Evolutionary conservation across 495 filamentous ascomycete species (phyloP), one percentile per base, ranked within the genome.

Genomic region (Penicillium alfredii): DNA sequence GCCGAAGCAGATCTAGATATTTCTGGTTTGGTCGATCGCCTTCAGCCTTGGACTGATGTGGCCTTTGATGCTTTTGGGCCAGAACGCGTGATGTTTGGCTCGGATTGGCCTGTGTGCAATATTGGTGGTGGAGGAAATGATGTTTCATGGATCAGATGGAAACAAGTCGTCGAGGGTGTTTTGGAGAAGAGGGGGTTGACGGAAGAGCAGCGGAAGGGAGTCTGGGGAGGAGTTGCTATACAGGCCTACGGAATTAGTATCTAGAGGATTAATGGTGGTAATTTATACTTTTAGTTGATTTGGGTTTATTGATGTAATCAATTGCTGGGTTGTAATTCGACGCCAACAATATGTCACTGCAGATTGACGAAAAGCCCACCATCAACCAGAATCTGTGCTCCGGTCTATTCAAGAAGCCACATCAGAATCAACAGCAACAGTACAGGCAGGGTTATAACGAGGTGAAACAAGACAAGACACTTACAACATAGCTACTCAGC

Each of bases 51-150:
- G 80, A 66, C 88, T 1, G 71, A 75, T 29, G 72, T 76, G 4
- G 56, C 86, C 0, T 65, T 90, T 23, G 74, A 77, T 12, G 66
- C 71, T 2, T 94, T 94, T 55, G 76, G 80, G 5, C 59, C 81
- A 1, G 54, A 65, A n/a, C 65, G 85, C 30, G 71, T 88, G 37
- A 88, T 95, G 80, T 95, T 88, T 57, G 88, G 81, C 4, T 86
- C 80, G 31, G 86, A 94, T 54, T 95, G 88, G 88, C 88, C 86
- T 2, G 82, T 94, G 3, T 90, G 87, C 61, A 85, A 81, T 43
- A 50, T 84, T 12, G 72, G 74, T 3, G 76, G 80, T 3, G 78
- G 75, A 19, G 64, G 66, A 1, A 66, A 67, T 38, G 56, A 65
- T n/a, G 50, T 57, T 4, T 56, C 67, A 13, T 80, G 77, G 77